Base-by-base conservation (phyloP, 805 yeast species). In the Candida nitratophila region DNA sequence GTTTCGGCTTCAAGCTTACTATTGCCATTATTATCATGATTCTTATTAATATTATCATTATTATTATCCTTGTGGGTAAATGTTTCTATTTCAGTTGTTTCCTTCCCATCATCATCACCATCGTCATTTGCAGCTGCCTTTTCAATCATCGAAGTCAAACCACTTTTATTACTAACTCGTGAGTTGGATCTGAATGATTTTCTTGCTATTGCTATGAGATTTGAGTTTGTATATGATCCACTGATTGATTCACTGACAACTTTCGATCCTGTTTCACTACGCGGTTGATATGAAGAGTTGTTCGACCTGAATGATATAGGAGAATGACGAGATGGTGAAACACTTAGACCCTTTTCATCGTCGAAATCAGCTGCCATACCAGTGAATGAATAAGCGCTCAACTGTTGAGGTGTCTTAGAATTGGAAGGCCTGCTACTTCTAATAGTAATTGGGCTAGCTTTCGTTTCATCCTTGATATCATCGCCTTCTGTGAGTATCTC, bases 341-440 rank as follows among this genome's bases (percentile, higher is more conserved):
- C 36, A 24, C 33, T 37, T 11, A 24, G 33, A 20, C 32, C 39
- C 10, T 56, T 62, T 49, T 65, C 70, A 44, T 65, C 62, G 46
- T 65, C 70, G 39, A 59, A 58, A 44, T 64, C 69, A 1, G 60
- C 57, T 11, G 59, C 50, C 10, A 60, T 49, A 2, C 66, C 69
- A 4, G 59, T 56, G 44, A 63, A 63, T 6, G 69, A 61, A 42
- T 50, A 59, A 16, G 56, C 40, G 14, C 20, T 26, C 8, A 36
- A 36, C 8, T 36, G 39, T n/a, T 36, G 39, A 5, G 39, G 30
- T 14, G 30, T 36, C 12, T 12, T 34, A 4, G 37, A 19, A 16
- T 17, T 6, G 14, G 19, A 34, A 34, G 24, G 3, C 24, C 20
- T 34, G 19, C 12, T 17, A 10, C 5, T 17, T 19, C 12, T 12